A percentile compares a stretch with the other conserved stretches of the same genome.
Conservation (phyloP, 306 rosid genomes). For the Coriaria nepalensis region DNA sequence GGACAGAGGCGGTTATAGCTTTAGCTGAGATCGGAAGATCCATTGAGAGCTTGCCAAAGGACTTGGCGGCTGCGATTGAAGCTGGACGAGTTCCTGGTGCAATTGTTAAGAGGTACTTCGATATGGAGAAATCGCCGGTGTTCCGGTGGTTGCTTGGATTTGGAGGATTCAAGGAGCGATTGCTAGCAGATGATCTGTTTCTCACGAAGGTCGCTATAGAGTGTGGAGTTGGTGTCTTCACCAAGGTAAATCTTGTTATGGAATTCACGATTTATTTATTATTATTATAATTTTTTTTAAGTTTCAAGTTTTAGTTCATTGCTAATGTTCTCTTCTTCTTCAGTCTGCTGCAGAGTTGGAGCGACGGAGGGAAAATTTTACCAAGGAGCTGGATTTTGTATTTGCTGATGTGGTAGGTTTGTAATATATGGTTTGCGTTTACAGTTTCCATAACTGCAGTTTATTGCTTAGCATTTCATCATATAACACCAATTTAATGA, state of each 20-base stretch:
- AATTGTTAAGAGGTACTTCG: conserved; percentile 54
- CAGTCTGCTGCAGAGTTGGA: conserved; percentile 42
- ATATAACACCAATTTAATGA: too few relatives aligned
- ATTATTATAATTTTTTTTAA: background rate
- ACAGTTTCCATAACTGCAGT: too few relatives aligned
- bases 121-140: conserved; percentile 51
- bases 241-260: conserved; percentile 49
- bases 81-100: conserved; percentile 65
- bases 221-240: conserved; percentile 74
- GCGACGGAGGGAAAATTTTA: conserved; percentile 32
- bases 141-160: conserved; percentile 58
- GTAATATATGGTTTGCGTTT: too few relatives aligned
- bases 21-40: conserved; percentile 49
- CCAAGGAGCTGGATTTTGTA: conserved; percentile 39
- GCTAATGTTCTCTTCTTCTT: background rate
- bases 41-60: conserved; percentile 57
- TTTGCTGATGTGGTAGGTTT: conserved; percentile 35
- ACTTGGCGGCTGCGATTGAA: conserved; percentile 51
- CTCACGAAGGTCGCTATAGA: conserved; percentile 73
- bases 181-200: conserved; percentile 88
- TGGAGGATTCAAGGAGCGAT: conserved; percentile 80
- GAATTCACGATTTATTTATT: background rate
- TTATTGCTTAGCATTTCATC: too few relatives aligned
- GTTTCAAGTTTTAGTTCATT: too few relatives aligned
- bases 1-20: conserved; percentile 49